These are phyloP conservation scores for Hyparrhenia diplandra DNA, from an alignment of 176 grass and related monocot genomes.

Conservation along the genomic window DNA sequence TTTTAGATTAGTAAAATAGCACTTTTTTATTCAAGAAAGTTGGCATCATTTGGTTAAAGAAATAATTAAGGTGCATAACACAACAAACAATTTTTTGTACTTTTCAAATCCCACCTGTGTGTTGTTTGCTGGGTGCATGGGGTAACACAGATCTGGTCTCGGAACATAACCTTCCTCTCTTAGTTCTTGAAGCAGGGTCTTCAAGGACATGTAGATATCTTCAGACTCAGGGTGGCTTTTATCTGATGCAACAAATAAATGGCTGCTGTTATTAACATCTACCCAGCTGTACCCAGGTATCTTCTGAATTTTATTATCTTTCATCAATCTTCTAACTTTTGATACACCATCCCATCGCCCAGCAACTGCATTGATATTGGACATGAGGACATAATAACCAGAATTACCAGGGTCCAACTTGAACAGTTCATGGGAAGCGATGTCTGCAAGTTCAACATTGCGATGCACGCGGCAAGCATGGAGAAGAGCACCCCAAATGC, in stretches of 20 bases:
- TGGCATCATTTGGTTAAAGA: neutral
- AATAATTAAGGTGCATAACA: neutral
- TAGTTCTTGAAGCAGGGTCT: constrained; percentile 61
- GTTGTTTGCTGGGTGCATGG: constrained; percentile 19
- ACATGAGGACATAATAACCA: constrained; percentile 92
- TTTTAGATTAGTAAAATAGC: neutral
- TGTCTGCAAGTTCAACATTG: constrained; percentile 62
- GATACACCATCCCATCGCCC: constrained; percentile 78
- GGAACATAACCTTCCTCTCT: constrained; percentile 76
- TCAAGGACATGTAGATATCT: constrained; percentile 58
- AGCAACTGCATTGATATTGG: constrained; percentile 82
- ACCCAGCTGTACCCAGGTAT: constrained; percentile 83
- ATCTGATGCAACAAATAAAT: constrained; percentile 76
- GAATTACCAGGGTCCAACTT: constrained; percentile 76
- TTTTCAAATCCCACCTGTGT: constrained; percentile 27
- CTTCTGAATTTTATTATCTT: constrained; percentile 70
- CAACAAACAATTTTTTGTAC: neutral
- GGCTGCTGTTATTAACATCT: constrained; percentile 61
- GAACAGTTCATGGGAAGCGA: constrained; percentile 55
- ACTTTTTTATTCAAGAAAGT: neutral
- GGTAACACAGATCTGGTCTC: constrained; percentile 34
- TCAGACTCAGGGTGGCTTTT: constrained; percentile 66
- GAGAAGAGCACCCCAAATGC: constrained; percentile 86
- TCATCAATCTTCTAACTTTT: constrained; percentile 79
- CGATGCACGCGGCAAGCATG: constrained; percentile 67